A percentile compares a stretch with the other conserved stretches of the same genome.
phyloP scores from a whole-genome alignment of 2,329 filamentous ascomycete genomes.

The Botrytis elliptica region DNA sequence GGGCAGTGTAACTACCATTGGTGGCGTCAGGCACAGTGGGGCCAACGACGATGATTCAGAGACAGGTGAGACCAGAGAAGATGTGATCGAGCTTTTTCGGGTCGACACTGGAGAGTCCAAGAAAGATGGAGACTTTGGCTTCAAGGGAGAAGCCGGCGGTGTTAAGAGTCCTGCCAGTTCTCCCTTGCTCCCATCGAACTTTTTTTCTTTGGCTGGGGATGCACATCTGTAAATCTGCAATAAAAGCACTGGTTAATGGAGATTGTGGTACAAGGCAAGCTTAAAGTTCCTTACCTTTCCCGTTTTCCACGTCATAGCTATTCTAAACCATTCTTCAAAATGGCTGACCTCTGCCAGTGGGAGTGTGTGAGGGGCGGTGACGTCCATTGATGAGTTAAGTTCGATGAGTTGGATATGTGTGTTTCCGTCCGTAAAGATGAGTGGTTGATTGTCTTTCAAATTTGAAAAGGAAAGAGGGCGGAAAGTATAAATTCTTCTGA shows the following conservation, averaged over 20 bases:
- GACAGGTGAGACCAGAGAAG: not conserved
- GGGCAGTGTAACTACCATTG: not conserved
- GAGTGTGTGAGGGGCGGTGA: not conserved
- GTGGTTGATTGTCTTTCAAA: not conserved
- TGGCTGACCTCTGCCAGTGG: slow-evolving; percentile 15
- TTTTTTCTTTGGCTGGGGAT: not conserved
- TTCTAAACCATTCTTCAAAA: slow-evolving; percentile 22
- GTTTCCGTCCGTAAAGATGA: not conserved
- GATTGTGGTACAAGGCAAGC: not conserved
- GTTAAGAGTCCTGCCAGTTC: not conserved
- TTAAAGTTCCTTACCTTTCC: slow-evolving; percentile 15
- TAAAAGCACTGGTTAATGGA: not conserved
- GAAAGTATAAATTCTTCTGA: not conserved
- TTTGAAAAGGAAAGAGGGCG: too few species aligned
- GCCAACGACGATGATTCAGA: not conserved
- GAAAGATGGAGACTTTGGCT: not conserved
- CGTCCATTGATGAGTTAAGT: not conserved
- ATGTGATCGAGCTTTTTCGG: not conserved
- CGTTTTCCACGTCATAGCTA: slow-evolving; percentile 20
- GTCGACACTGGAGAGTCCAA: not conserved
- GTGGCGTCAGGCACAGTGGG: not conserved
- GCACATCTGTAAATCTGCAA: not conserved
- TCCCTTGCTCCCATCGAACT: not conserved
- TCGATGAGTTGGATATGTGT: not conserved
- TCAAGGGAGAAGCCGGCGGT: not conserved